A percentile compares a stretch with the other conserved stretches of the same genome.
These are phyloP conservation scores for Thozetella sp. DNA, from an alignment of 495 filamentous ascomycete species.

Conservation along the genomic window DNA sequence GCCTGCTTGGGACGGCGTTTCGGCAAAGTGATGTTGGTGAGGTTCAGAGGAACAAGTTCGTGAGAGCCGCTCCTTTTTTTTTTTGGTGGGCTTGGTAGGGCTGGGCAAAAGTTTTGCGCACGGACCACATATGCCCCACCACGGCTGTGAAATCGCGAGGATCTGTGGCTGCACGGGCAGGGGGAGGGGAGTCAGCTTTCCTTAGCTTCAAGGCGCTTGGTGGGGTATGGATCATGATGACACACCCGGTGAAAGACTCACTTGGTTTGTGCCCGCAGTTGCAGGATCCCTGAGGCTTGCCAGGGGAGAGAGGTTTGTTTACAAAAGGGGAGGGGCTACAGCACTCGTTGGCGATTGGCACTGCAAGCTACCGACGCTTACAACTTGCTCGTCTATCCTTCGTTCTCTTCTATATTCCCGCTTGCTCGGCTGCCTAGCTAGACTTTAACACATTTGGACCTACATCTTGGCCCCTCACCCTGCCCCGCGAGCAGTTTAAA, in stretches of 20 bases:
- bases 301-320: neutral
- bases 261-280: no score
- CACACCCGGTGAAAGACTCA: slow-evolving; percentile 32
- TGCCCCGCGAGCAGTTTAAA: neutral
- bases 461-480: neutral
- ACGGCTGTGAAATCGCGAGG: no score
- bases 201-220: no score
- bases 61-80: slow-evolving; percentile 8
- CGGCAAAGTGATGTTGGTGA: slow-evolving; percentile 82
- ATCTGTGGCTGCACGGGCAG: no score
- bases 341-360: no score
- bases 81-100: slow-evolving; percentile 15
- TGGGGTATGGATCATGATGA: slow-evolving; percentile 17
- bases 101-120: slow-evolving; percentile 9
- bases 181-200: no score
- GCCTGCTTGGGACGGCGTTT: slow-evolving; percentile 38
- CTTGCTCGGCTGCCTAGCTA: no score
- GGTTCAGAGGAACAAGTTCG: slow-evolving; percentile 1
- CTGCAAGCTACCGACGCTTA: no score
- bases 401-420: no score
- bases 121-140: slow-evolving; percentile 1
- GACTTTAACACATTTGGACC: no score
- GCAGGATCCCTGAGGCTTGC: neutral
- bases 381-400: no score
- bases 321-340: neutral